These are phyloP conservation scores for Aspergillus ellipticus DNA, from an alignment of 495 filamentous ascomycete genomes.

Conservation along the genomic window DNA sequence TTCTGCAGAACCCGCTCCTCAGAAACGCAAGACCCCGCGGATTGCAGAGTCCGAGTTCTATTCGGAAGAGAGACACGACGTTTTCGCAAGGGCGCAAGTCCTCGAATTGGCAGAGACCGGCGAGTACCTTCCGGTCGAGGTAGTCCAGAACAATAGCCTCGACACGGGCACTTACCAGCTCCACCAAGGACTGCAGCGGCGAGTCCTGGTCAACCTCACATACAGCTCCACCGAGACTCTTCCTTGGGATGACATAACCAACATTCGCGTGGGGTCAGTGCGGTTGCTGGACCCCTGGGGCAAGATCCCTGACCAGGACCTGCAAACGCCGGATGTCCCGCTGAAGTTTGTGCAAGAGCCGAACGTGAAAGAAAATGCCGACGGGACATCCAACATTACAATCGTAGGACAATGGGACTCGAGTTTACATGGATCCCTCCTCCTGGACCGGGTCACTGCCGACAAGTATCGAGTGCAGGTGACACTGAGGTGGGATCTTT, in stretches of 20 bases:
- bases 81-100: conserved; percentile 82
- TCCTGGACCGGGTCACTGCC: conserved; percentile 84
- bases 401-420: conserved; percentile 95
- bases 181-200: conserved; percentile 90
- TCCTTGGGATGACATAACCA: conserved; percentile 76
- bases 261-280: conserved; percentile 72
- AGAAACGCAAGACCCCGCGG: conserved; percentile 64
- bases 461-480: conserved; percentile 91
- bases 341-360: conserved; percentile 75
- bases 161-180: conserved; percentile 89
- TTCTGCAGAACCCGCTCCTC: conserved; percentile 41
- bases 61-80: conserved; percentile 87
- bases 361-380: conserved; percentile 71
- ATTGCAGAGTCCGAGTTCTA: conserved; percentile 90
- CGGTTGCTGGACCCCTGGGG: conserved; percentile 79
- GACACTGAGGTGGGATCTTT: conserved; percentile 76
- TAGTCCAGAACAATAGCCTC: conserved; percentile 74
- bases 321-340: conserved; percentile 65
- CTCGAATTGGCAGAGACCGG: conserved; percentile 88
- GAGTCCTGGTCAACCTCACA: conserved; percentile 78
- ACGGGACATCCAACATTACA: conserved; percentile 86
- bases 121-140: conserved; percentile 88
- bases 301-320: conserved; percentile 74
- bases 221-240: conserved; percentile 86
- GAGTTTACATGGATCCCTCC: conserved; percentile 80